Conservation (phyloP, 768 basidiomycete species). For the Ramaria rubella region DNA sequence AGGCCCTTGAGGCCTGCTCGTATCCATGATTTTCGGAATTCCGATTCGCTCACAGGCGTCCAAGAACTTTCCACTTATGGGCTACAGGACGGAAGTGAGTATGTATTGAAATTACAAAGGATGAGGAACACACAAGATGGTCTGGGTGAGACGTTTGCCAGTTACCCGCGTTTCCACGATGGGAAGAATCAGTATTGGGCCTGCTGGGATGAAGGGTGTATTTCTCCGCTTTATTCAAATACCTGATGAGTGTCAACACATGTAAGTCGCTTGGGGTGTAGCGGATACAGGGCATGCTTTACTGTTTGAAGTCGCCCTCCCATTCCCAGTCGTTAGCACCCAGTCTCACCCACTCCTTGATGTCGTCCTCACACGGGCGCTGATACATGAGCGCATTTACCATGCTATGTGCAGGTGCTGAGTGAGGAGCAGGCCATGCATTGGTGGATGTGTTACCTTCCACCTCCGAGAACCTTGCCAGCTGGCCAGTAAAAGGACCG, state of each 20-base stretch:
- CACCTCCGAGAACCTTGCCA: constrained; percentile 23
- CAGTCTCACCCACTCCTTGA: constrained; percentile 17
- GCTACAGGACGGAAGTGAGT: neutral
- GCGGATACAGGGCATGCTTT: neutral
- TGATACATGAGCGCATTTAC: constrained; percentile 24
- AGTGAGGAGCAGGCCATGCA: neutral
- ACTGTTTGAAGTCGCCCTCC: constrained; percentile 12
- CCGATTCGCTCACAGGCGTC: constrained; percentile 2
- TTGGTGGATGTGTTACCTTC: constrained; percentile 14
- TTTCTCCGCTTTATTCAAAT: constrained; percentile 18
- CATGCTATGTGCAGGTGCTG: constrained; percentile 7
- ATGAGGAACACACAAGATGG: neutral
- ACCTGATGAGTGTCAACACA: constrained; percentile 12
- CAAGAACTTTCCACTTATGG: neutral
- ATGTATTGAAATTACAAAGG: neutral
- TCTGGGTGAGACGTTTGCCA: constrained; percentile 1
- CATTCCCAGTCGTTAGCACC: constrained; percentile 22
- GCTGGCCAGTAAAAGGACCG: constrained; percentile 19
- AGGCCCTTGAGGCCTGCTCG: constrained; percentile 15
- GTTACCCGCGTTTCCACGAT: constrained; percentile 12
- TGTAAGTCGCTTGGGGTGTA: neutral
- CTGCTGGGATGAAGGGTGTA: constrained; percentile 9
- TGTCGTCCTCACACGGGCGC: constrained; percentile 20
- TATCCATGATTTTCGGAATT: constrained; percentile 12
- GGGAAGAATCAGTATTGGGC: neutral